Evolutionary conservation across 768 basidiomycete species (phyloP), one percentile per base, ranked within the genome.

Genomic region (Trametes villosa): DNA sequence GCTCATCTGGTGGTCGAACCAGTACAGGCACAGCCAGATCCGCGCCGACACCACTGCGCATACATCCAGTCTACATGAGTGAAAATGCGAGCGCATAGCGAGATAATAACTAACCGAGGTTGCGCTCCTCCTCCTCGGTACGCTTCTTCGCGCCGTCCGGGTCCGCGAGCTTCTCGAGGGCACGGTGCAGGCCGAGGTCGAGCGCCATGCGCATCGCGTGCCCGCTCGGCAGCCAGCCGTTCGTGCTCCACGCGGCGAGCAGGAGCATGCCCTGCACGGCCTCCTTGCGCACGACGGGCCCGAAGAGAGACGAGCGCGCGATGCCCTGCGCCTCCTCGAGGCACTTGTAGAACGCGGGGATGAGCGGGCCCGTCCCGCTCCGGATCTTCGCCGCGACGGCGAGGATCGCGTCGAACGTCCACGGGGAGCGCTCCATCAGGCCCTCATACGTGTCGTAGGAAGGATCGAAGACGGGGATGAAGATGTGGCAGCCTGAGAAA

Each of bases 1-100:
- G 72, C 92, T 94, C 87, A 95, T 91, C 92, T 95, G 91, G 76
- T 95, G 94, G 77, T 96, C 95, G 68, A 96, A 94, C 92, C 94
- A 94, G 72, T 96, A 96, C 42, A 96, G 82, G 71, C 94, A 95
- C 60, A 96, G 79, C 94, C 94, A 97, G 62, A 96, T 94, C 51
- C 95, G 83, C 2, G 94, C 92, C 61, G 94, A 95, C 8, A 96
- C 89, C 46, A 96, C 92, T 92, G 69, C 60, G 62, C 29, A 53
- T 56, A 45, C 22, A 45, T 5, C 29, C 57, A 62, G 36, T 18
- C n/a, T 18, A 17, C 4, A 17, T 9, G n/a, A 44, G 22, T 20
- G 18, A 24, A 24, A 26, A 13, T 7, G 18, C n/a, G 27, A 45
- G n/a, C 26, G 53, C 30, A 9, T 54, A 48, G 20, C 33, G 60